phyloP scores from a whole-genome alignment of 73 alveolate species.

The Effrenium voratum region DNA sequence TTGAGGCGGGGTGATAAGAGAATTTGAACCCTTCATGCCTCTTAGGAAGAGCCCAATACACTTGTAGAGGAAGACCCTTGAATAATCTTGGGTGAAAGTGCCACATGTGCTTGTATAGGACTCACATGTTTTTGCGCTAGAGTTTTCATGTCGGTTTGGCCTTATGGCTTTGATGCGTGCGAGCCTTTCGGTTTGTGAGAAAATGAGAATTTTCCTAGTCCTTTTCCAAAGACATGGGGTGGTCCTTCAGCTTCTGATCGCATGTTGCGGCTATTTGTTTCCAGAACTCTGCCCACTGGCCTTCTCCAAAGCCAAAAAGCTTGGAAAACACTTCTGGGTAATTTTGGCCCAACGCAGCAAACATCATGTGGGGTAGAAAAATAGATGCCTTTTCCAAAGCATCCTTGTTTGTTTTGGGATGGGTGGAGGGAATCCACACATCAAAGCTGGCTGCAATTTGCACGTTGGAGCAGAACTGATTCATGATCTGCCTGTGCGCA shows the following conservation, averaged over 20 bases:
- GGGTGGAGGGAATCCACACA: not conserved
- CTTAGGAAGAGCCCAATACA: too few relatives aligned
- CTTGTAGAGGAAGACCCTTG: too few relatives aligned
- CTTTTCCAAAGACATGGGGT: conserved; percentile 34
- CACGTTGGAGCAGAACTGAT: not conserved
- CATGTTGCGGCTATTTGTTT: not conserved
- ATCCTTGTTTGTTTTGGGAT: not conserved
- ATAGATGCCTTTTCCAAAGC: not conserved
- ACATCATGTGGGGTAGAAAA: not conserved
- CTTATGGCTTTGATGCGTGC: too few relatives aligned
- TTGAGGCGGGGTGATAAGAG: too few relatives aligned
- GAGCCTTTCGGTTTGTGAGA: too few relatives aligned
- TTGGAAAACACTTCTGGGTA: not conserved
- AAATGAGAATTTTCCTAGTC: too few relatives aligned
- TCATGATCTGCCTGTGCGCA: not conserved
- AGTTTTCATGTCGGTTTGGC: too few relatives aligned
- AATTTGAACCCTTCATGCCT: too few relatives aligned
- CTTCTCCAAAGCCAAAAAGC: not conserved
- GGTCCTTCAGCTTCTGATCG: not conserved
- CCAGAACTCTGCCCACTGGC: not conserved
- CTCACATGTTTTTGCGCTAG: too few relatives aligned
- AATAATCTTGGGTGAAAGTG: too few relatives aligned
- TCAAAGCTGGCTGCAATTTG: not conserved
- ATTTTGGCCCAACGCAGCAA: not conserved
- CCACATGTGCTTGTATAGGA: too few relatives aligned